These are phyloP conservation scores for Aureobasidium zeae DNA, from an alignment of 2,329 filamentous ascomycete species.

Conservation along the genomic window DNA sequence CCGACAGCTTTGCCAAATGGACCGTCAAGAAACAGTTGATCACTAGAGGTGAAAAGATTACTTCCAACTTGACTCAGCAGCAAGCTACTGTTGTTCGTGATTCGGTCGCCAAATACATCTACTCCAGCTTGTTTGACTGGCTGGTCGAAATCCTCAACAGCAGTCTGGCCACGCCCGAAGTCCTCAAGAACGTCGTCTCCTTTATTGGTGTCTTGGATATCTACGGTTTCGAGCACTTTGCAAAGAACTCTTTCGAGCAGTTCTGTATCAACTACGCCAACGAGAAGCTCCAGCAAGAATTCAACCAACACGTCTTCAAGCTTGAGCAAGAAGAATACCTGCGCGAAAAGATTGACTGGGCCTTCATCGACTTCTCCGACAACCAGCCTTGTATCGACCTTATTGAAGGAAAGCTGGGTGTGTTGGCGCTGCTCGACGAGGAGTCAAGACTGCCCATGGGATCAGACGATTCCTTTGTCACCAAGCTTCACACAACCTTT, in stretches of 20 bases:
- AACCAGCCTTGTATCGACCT: constrained; percentile 98
- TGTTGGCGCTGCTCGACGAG: constrained; percentile 86
- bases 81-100: constrained; percentile 92
- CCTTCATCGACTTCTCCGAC: constrained; percentile 98
- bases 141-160: constrained; percentile 93
- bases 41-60: constrained; percentile 94
- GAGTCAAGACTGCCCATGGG: constrained; percentile 96
- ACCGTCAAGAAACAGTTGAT: constrained; percentile 98
- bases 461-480: constrained; percentile 92
- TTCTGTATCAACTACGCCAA: constrained; percentile 99
- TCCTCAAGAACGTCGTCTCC: constrained; percentile 68
- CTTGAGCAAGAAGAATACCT: constrained; percentile 97
- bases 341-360: constrained; percentile 95
- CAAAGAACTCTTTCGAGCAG: constrained; percentile 98
- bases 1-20: constrained; percentile 86
- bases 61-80: constrained; percentile 85
- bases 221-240: constrained; percentile 98
- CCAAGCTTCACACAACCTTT: constrained; percentile 91
- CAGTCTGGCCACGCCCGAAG: constrained; percentile 80
- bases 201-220: constrained; percentile 99
- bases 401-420: constrained; percentile 92
- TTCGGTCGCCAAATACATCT: constrained; percentile 97
- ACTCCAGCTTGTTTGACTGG: constrained; percentile 98
- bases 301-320: constrained; percentile 99
- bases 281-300: constrained; percentile 97